Evolutionary conservation across 2,329 filamentous ascomycete genomes (phyloP), one percentile per base, ranked within the genome.

Genomic region (Scytalidium lignicola): DNA sequence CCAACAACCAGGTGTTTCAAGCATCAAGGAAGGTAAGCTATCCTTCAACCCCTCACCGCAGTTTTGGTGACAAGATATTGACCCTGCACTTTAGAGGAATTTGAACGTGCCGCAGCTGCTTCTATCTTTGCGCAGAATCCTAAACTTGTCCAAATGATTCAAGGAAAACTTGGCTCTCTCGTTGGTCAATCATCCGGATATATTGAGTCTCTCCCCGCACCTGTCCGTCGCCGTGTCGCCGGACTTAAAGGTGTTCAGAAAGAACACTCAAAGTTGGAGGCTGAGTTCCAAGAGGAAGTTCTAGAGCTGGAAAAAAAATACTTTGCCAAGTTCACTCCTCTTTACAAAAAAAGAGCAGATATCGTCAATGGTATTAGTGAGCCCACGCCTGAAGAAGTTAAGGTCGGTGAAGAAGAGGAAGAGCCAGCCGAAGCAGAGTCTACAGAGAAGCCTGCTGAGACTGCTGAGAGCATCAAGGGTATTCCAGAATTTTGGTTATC

Each of bases 401-500:
- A 88, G 73, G 85, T 88, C 54, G 93, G 93, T 57, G 89, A 96
- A 74, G 81, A 85, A 64, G 84, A 90, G 44, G 82, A 82, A 19
- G 79, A 84, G 17, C 75, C 80, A 37, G 32, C 8, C 32, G 74
- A 78, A 48, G 69, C 73, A 56, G 69, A 71, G 43, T 70, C 68
- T 41, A 69, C 71, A 53, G 78, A 83, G 64, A 72, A 77, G 62
- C 40, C 55, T 8, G 60, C 69, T 43, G 78, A 82, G 63, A 72
- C 78, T 64, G 58, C 70, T 32, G 68, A 67, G 45, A 72, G 76
- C 55, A 69, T 75, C 49, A 78, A 83, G 63, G 93, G 93, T 70
- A 96, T 99, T 55, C 93, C 93, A 55, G 93, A 99, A 74, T 99
- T 99, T 80, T 99, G 93, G 93, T 80, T 99, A 45, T 96, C 92